Base-by-base conservation (phyloP, 208 protist species). In the Trypanosoma melophagium region DNA sequence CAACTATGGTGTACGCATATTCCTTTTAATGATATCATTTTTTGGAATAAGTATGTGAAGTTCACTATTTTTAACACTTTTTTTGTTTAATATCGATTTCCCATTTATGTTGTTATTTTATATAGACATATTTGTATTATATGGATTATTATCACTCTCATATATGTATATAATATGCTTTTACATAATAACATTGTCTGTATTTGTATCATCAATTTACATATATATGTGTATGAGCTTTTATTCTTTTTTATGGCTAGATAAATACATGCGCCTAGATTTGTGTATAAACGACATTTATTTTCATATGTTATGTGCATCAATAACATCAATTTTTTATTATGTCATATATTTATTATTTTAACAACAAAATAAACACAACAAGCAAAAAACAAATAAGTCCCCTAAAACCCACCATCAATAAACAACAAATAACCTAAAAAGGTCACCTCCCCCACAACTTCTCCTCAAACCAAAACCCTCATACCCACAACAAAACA, bases 81-180 rank as follows among this genome's bases (percentile, higher is more conserved):
- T 93, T 84, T 78, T 93, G 79, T 92, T 84, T 83, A 92, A 92
- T 81, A 92, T 92, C 35, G 73, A 53, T 52, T 71, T 60, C 44
- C 57, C 74, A 44, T 77, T 80, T 71, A 92, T 89, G 83, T 67
- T 92, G 73, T 77, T 92, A 72, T 92, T 92, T 87, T 92, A 89
- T 82, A 74, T 93, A 57, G 87, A 90, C 80, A 93, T 93, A 62
- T 89, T 93, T 83, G 76, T 90, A 57, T 72, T 90, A 71, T 89
- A 90, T 79, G 80, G 87, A 60, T 68, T 93, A 69, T 87, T 84
- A 51, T 93, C 81, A 21, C 78, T 90, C 79, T 90, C 80, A 50
- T 88, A 80, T 80, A 68, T 73, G 52, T 85, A 87, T 80, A 85
- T 89, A 51, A 76, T 81, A 66, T 90, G 79, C 81, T 90, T 90